These are phyloP conservation scores for Corinectria fuckeliana DNA, from an alignment of 2,329 filamentous ascomycete species.

Conservation along the genomic window DNA sequence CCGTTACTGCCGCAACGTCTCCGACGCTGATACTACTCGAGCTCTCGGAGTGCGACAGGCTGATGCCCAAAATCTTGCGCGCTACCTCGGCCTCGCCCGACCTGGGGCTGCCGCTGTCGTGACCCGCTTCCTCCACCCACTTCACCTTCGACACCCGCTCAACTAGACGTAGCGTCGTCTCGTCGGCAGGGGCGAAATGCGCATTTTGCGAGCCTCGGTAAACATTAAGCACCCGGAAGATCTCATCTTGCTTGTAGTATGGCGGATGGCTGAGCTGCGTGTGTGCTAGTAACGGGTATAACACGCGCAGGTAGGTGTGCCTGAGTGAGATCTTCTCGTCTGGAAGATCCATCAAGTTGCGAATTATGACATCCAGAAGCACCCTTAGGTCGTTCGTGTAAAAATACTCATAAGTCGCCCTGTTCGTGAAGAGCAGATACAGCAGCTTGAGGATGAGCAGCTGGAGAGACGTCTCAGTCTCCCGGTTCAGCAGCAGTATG, in stretches of 20 bases:
- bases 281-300: conserved; percentile 89
- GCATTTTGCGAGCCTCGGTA: conserved; percentile 68
- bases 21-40: conserved; percentile 77
- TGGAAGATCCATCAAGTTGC: conserved; percentile 94
- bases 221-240: conserved; percentile 76
- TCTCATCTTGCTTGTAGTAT: conserved; percentile 90
- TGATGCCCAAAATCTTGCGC: conserved; percentile 72
- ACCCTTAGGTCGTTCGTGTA: conserved; percentile 97
- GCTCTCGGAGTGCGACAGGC: conserved; percentile 67
- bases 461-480: conserved; percentile 92
- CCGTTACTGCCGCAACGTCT: conserved; percentile 79
- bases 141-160: conserved; percentile 75
- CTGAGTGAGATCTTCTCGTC: conserved; percentile 79
- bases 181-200: conserved; percentile 82
- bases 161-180: conserved; percentile 79
- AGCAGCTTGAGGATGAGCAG: conserved; percentile 95
- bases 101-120: conserved; percentile 36
- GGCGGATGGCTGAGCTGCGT: conserved; percentile 87
- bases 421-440: conserved; percentile 93
- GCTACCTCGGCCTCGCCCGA: conserved; percentile 56
- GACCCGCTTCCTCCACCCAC: conserved; percentile 62
- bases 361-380: conserved; percentile 92
- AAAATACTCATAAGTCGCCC: conserved; percentile 94
- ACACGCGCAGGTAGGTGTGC: conserved; percentile 92
- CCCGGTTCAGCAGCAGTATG: conserved; percentile 91